Conservation (phyloP, 306 rosid genomes). For the Medicago lupulina region DNA sequence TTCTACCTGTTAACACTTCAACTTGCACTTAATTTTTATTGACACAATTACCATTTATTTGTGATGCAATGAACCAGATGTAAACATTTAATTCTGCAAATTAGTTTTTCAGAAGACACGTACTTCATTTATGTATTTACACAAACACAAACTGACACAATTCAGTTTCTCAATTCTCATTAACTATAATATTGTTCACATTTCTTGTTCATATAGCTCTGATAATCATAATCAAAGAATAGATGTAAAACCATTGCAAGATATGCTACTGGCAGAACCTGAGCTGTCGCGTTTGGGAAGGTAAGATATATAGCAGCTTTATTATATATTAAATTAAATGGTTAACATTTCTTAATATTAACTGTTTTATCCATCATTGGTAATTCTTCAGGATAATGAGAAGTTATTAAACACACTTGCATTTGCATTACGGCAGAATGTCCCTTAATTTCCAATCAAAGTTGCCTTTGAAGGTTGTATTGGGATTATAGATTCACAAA, state of each 20-base stretch:
- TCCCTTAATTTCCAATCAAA: constrained; percentile 30
- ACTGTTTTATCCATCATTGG: constrained; percentile 27
- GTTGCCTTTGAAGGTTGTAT: constrained; percentile 28
- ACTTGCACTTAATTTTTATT: background rate
- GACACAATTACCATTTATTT: background rate
- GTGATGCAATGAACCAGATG: background rate
- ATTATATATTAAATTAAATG: constrained; percentile 28
- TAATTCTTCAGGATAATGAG: constrained; percentile 73
- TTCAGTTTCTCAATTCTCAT: background rate
- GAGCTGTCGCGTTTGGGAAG: constrained; percentile 90
- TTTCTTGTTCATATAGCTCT: constrained; percentile 44
- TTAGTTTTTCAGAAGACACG: background rate
- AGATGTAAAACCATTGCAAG: constrained; percentile 65
- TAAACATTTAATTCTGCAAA: background rate
- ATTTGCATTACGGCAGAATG: constrained; percentile 32
- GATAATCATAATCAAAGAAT: constrained; percentile 52
- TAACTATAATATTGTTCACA: constrained; percentile 11
- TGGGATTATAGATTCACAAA: constrained; percentile 19
- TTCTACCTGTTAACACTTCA: background rate
- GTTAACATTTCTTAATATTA: constrained; percentile 12
- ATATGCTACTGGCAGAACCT: constrained; percentile 85
- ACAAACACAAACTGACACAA: background rate
- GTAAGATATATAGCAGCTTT: constrained; percentile 47
- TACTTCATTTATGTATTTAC: background rate
- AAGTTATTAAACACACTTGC: constrained; percentile 49